phyloP scores from a whole-genome alignment of 2,329 filamentous ascomycete species.

The Phoma sp. region DNA sequence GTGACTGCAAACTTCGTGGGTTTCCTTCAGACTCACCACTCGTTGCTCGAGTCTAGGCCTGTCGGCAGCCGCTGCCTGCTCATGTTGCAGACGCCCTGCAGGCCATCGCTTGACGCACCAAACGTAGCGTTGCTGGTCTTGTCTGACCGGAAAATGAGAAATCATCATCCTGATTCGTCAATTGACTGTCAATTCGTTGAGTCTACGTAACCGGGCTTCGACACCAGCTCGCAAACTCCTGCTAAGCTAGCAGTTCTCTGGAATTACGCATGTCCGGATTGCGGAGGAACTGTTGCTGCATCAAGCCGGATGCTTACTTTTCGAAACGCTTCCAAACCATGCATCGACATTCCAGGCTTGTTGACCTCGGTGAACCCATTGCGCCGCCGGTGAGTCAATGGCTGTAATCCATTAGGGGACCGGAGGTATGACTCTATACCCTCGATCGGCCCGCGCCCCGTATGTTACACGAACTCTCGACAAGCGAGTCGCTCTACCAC shows the following conservation, averaged over 20 bases:
- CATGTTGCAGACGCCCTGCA: constrained; percentile 18
- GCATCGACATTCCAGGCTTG: not conserved
- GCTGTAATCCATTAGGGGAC: not conserved
- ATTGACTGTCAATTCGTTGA: constrained; percentile 7
- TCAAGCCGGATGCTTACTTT: not conserved
- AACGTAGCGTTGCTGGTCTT: constrained; percentile 31
- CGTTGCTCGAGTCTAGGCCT: constrained; percentile 21
- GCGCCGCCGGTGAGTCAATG: not conserved
- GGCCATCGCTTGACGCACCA: constrained; percentile 28
- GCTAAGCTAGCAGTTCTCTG: not conserved
- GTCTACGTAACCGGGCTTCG: constrained; percentile 15
- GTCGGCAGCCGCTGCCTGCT: constrained; percentile 25
- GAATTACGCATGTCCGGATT: not conserved
- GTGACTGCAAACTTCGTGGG: constrained; percentile 3
- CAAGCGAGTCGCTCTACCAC: constrained; percentile 11
- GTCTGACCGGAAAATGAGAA: constrained; percentile 40
- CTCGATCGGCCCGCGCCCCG: constrained; percentile 30
- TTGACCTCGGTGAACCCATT: not conserved
- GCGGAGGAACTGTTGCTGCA: not conserved
- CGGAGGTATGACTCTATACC: constrained; percentile 29
- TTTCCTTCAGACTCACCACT: constrained; percentile 26
- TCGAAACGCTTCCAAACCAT: not conserved
- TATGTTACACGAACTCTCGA: constrained; percentile 18
- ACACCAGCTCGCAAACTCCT: constrained; percentile 34
- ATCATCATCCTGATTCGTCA: constrained; percentile 27